A percentile compares a stretch with the other conserved stretches of the same genome.
phyloP scores from a whole-genome alignment of 75 land plant genomes.

The Gnetum montanum region DNA sequence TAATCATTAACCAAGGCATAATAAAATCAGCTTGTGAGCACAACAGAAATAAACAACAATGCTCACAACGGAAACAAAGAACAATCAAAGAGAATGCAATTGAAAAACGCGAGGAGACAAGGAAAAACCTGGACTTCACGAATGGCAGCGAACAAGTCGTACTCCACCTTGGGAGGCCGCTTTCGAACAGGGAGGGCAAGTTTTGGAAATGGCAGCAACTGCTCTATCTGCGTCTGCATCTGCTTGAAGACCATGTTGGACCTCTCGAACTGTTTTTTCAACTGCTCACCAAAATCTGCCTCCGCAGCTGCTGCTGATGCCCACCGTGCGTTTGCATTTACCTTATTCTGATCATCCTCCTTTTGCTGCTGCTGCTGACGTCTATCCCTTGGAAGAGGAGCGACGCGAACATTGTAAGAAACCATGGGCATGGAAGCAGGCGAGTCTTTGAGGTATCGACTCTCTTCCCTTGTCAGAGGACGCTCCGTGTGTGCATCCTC shows the following conservation, averaged over 20 bases:
- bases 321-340: slow-evolving; percentile 1
- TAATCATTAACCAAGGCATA: no score
- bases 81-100: no score
- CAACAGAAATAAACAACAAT: no score
- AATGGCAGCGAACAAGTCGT: slow-evolving; percentile 67
- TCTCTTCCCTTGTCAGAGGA: slow-evolving; percentile 32
- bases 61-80: no score
- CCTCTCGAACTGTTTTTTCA: slow-evolving; percentile 12
- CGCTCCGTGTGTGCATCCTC: no score
- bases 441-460: slow-evolving; percentile 37
- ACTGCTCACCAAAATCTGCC: not conserved
- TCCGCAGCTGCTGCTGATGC: not conserved
- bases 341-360: not conserved
- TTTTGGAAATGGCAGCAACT: slow-evolving; percentile 44
- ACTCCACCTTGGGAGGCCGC: slow-evolving; percentile 19
- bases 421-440: slow-evolving; percentile 24
- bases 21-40: no score
- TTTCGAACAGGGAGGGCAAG: slow-evolving; percentile 29
- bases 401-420: slow-evolving; percentile 36
- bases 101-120: not conserved
- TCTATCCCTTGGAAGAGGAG: slow-evolving; percentile 74
- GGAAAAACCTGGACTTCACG: slow-evolving; percentile 65
- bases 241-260: slow-evolving; percentile 15
- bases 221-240: not conserved
- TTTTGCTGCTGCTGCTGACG: slow-evolving; percentile 2